Evolutionary conservation across 164 flowering plant genomes (phyloP).

Genomic region (Macadamia tetraphylla): DNA sequence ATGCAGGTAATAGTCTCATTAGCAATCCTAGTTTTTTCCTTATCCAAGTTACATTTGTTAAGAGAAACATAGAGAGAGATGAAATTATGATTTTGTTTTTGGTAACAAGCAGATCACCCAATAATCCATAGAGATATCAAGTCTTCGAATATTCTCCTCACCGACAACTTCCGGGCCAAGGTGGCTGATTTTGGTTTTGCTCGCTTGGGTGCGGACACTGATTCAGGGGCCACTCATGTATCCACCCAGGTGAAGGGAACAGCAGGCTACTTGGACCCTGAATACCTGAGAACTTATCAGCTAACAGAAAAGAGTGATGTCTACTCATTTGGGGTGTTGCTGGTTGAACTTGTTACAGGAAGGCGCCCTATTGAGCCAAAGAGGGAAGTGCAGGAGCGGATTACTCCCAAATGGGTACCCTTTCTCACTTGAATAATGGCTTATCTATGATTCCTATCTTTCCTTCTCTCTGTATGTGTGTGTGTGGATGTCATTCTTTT

Average conservation of each 20-base stretch:
- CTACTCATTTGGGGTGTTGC: slow-evolving; percentile 83
- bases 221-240: slow-evolving; percentile 78
- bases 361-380: slow-evolving; percentile 88
- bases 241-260: slow-evolving; percentile 98
- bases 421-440: neutral
- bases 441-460: too few species aligned
- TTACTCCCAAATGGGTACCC: slow-evolving; percentile 83
- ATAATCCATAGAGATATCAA: slow-evolving; percentile 96
- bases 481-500: too few species aligned
- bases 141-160: slow-evolving; percentile 93
- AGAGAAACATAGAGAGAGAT: neutral
- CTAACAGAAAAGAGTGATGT: slow-evolving; percentile 98
- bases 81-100: neutral
- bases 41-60: neutral
- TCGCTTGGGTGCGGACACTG: slow-evolving; percentile 62
- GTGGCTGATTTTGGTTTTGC: slow-evolving; percentile 98
- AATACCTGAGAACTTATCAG: slow-evolving; percentile 78
- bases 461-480: too few species aligned
- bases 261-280: slow-evolving; percentile 97
- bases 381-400: slow-evolving; percentile 56
- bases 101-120: slow-evolving; percentile 61
- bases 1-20: slow-evolving; percentile 51
- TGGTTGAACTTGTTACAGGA: slow-evolving; percentile 85
- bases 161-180: slow-evolving; percentile 78
- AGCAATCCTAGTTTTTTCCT: neutral